Evolutionary conservation across 768 basidiomycete genomes (phyloP).

Genomic region (Pulveroboletus ravenelii): DNA sequence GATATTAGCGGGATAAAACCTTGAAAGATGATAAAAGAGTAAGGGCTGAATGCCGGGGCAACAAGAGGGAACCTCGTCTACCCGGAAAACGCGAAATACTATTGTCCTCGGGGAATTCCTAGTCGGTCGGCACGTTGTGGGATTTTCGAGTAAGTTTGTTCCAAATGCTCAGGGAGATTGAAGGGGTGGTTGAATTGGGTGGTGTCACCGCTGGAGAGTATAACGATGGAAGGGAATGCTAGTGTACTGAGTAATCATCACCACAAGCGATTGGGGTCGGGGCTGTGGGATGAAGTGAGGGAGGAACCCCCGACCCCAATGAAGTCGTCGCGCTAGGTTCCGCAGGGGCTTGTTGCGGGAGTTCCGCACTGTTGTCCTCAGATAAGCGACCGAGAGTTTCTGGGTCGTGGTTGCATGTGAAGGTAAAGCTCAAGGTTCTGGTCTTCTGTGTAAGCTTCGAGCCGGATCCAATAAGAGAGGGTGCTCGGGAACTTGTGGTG

Average conservation of each 20-base stretch:
- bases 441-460: conserved; percentile 5
- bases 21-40: background rate
- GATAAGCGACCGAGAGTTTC: background rate
- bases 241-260: background rate
- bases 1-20: background rate
- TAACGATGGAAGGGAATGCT: conserved; percentile 1
- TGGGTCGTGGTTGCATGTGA: background rate
- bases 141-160: conserved; percentile 15
- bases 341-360: background rate
- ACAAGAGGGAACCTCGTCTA: conserved; percentile 8
- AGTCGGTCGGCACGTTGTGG: conserved; percentile 8
- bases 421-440: conserved; percentile 2
- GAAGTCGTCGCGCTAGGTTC: background rate
- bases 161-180: conserved; percentile 21
- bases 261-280: conserved; percentile 6
- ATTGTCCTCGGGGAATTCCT: conserved; percentile 13
- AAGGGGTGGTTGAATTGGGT: conserved; percentile 4
- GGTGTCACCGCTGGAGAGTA: background rate
- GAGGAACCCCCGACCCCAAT: background rate
- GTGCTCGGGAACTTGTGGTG: conserved; percentile 36
- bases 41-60: conserved; percentile 2
- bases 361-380: conserved; percentile 4
- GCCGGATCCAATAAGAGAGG: conserved; percentile 7
- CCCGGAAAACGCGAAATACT: conserved; percentile 22
- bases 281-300: background rate